Conservation (phyloP, 495 filamentous ascomycete species). For the Aspergillus bertholletiae region DNA sequence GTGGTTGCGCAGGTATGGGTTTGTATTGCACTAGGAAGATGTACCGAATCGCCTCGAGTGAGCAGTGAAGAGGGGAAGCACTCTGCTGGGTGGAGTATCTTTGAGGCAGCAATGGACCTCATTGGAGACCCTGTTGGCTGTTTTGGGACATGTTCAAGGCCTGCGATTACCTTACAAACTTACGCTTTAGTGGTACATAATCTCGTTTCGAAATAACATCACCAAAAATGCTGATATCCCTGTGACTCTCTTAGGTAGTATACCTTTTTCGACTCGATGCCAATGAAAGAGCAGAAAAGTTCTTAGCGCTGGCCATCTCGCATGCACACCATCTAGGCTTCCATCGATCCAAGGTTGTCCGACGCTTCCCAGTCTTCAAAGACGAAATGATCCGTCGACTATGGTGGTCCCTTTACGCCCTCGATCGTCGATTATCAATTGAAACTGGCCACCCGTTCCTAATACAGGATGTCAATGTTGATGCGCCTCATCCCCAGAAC, state of each 20-base stretch:
- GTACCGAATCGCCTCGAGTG: conserved; percentile 18
- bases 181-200: conserved; percentile 18
- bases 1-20: conserved; percentile 17
- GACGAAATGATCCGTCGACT: conserved; percentile 19
- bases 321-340: conserved; percentile 26
- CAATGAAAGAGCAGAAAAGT: conserved; percentile 24
- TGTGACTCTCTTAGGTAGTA: conserved; percentile 11
- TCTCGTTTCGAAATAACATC: conserved; percentile 14
- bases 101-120: conserved; percentile 19
- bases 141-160: conserved; percentile 18
- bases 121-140: conserved; percentile 21
- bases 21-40: conserved; percentile 24
- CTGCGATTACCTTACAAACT: conserved; percentile 22
- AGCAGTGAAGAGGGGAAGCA: conserved; percentile 12
- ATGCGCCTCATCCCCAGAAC: conserved; percentile 19
- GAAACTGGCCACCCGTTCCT: conserved; percentile 27
- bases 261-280: conserved; percentile 29
- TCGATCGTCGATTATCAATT: conserved; percentile 24
- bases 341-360: conserved; percentile 17
- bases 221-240: neutral
- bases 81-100: conserved; percentile 28
- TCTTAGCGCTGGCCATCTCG: conserved; percentile 23
- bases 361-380: conserved; percentile 12
- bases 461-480: conserved; percentile 25
- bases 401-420: conserved; percentile 26